phyloP scores from a whole-genome alignment of 441 rosid species.

The Pelargonium cotyledonis region DNA sequence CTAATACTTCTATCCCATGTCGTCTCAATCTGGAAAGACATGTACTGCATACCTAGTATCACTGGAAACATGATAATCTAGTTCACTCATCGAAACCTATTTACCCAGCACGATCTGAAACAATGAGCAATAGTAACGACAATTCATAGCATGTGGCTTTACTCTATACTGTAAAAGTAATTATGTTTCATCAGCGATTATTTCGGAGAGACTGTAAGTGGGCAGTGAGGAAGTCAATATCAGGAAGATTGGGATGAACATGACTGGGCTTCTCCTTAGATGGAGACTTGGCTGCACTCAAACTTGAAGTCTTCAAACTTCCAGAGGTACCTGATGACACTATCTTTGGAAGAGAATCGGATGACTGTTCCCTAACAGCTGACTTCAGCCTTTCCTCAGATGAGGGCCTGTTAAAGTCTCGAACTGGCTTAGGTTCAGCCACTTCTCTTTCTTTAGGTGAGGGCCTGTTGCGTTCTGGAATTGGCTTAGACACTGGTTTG shows the following conservation, averaged over 20 bases:
- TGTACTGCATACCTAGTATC: no score
- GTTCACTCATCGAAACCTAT: no score
- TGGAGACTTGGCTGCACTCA: not conserved
- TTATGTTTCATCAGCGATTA: not conserved
- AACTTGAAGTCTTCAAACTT: not conserved
- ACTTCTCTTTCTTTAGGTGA: no score
- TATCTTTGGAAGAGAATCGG: constrained; percentile 19
- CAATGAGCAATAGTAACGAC: no score
- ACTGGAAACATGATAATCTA: no score
- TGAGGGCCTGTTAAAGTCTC: constrained; percentile 20
- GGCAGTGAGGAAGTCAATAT: not conserved
- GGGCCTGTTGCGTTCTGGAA: no score
- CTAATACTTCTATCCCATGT: no score
- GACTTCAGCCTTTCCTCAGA: constrained; percentile 19
- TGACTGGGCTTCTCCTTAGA: not conserved
- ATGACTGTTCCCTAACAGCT: constrained; percentile 25
- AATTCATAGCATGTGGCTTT: no score
- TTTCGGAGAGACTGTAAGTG: constrained; percentile 2
- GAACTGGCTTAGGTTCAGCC: no score
- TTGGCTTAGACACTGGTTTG: no score
- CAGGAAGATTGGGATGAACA: constrained; percentile 3
- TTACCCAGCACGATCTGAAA: no score
- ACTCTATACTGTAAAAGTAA: not conserved
- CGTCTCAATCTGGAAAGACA: no score
- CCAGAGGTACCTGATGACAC: constrained; percentile 16